Percentiles rank a stretch among this genome's conserved stretches.
Evolutionary conservation across 106 monocot genomes (phyloP).

Genomic region (Amphibolis antarctica): DNA sequence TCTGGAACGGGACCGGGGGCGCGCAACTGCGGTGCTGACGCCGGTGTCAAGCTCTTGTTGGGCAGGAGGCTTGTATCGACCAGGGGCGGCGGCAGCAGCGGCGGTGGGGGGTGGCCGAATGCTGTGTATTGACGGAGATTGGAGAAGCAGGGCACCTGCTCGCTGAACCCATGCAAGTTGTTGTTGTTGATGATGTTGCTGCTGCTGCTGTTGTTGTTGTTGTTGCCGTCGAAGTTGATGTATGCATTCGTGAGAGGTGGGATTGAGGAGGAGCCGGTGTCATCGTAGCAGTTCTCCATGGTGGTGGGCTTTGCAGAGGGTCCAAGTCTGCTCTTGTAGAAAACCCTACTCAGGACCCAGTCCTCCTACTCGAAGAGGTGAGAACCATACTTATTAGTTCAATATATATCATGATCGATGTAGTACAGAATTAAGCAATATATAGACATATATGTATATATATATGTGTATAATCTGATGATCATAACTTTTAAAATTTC

Average conservation of each 20-base stretch:
- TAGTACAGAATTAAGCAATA: too few species aligned
- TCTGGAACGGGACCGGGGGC: neutral
- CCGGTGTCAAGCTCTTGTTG: neutral
- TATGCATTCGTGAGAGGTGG: slow-evolving; percentile 52
- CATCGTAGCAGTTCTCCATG: slow-evolving; percentile 10
- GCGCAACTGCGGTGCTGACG: neutral
- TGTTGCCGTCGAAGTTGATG: slow-evolving; percentile 10
- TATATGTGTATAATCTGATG: too few species aligned
- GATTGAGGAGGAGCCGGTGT: slow-evolving; percentile 33
- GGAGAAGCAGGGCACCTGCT: slow-evolving; percentile 99
- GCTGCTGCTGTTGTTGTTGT: neutral
- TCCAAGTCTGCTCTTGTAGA: slow-evolving; percentile 56
- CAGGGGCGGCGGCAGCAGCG: neutral
- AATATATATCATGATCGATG: too few species aligned
- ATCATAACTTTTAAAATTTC: too few species aligned
- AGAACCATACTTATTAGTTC: too few species aligned
- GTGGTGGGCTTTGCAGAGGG: slow-evolving; percentile 13
- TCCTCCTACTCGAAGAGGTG: slow-evolving; percentile 74
- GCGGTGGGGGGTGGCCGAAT: neutral
- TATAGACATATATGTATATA: too few species aligned
- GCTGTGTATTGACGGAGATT: neutral
- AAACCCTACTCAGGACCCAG: slow-evolving; percentile 82
- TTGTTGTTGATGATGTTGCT: neutral
- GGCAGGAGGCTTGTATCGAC: neutral
- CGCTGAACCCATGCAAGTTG: slow-evolving; percentile 22